These are phyloP conservation scores for Millerozyma miso DNA, from an alignment of 805 yeast species.

Conservation along the genomic window DNA sequence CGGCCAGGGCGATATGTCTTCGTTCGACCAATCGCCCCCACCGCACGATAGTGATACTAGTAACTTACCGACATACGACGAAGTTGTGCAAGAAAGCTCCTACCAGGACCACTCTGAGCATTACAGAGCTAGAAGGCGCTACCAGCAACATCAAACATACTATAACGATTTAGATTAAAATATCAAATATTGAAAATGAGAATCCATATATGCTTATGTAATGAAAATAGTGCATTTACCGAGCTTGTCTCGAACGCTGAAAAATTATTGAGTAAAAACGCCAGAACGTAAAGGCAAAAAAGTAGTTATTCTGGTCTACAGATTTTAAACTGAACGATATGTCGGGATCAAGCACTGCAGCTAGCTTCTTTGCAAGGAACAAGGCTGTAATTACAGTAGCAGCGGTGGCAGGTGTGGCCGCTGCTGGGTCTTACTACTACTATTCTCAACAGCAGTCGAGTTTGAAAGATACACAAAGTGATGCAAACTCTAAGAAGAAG, in stretches of 20 bases:
- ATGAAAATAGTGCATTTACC: background rate
- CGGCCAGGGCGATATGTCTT: background rate
- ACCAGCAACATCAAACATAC: conserved; percentile 28
- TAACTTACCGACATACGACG: conserved; percentile 35
- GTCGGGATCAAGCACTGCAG: conserved; percentile 15
- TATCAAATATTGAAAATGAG: background rate
- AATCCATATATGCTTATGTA: background rate
- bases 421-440: conserved; percentile 57
- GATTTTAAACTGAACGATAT: conserved; percentile 5
- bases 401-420: conserved; percentile 60
- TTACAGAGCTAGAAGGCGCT: conserved; percentile 28
- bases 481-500: conserved; percentile 21
- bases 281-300: conserved; percentile 5
- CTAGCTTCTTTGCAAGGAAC: conserved; percentile 44
- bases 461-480: conserved; percentile 8
- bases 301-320: background rate
- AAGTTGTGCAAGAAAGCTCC: conserved; percentile 26
- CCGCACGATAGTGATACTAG: conserved; percentile 2
- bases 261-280: conserved; percentile 6
- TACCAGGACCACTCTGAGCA: conserved; percentile 32
- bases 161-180: conserved; percentile 17
- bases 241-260: conserved; percentile 6
- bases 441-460: conserved; percentile 27
- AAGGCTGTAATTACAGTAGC: conserved; percentile 62
- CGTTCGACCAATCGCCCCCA: background rate